Conservation (phyloP, 257 asterid species). For the Nicotiana undulata region DNA sequence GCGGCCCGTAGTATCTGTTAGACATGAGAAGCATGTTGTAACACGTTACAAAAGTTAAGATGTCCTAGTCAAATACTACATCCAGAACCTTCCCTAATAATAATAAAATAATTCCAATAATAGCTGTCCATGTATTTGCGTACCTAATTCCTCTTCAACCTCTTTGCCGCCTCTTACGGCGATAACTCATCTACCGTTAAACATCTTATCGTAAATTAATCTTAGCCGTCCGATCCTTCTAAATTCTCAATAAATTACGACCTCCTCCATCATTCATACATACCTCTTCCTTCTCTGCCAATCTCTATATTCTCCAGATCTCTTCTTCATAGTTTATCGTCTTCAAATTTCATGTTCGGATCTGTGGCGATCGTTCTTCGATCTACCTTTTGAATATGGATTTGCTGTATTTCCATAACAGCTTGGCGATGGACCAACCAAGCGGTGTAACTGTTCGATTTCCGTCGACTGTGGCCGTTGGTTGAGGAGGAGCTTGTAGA, state of each 20-base stretch:
- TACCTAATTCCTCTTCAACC: neutral
- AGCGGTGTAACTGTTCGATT: neutral
- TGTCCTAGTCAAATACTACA: neutral
- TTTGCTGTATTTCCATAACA: neutral
- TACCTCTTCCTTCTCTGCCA: neutral
- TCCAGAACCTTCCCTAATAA: neutral
- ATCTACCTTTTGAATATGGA: slow-evolving; percentile 26
- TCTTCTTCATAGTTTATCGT: neutral
- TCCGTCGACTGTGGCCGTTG: neutral
- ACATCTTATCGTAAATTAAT: neutral
- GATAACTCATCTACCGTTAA: slow-evolving; percentile 24
- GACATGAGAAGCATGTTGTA: slow-evolving; percentile 13
- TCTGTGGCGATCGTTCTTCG: slow-evolving; percentile 21
- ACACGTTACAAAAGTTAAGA: slow-evolving; percentile 15
- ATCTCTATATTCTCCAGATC: neutral
- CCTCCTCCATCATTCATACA: too few species aligned
- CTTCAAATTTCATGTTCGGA: neutral
- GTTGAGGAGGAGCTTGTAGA: neutral
- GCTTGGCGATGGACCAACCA: too few species aligned
- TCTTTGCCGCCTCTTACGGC: slow-evolving; percentile 16
- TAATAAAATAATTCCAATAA: slow-evolving; percentile 1
- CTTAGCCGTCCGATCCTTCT: slow-evolving; percentile 36
- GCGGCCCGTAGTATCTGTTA: too few species aligned
- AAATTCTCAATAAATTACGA: slow-evolving; percentile 16
- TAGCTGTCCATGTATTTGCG: slow-evolving; percentile 34